phyloP scores from a whole-genome alignment of 768 basidiomycete species.

The Pseudohyphozyma bogoriensis region DNA sequence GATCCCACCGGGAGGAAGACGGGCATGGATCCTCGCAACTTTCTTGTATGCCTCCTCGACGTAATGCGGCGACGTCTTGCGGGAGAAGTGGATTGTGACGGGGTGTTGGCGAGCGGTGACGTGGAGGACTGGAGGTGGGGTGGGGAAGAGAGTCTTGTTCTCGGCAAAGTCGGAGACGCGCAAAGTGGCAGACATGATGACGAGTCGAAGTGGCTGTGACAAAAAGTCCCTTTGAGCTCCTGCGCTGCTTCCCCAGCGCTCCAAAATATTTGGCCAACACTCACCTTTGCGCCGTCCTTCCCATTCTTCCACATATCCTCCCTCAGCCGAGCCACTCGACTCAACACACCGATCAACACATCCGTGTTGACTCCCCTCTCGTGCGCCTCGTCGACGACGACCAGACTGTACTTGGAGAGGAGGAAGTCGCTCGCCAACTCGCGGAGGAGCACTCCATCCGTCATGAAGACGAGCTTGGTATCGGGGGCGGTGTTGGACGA shows the following conservation, averaged over 20 bases:
- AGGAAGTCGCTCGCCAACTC: constrained; percentile 87
- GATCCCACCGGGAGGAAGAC: constrained; percentile 84
- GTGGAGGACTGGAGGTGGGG: constrained; percentile 81
- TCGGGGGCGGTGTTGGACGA: constrained; percentile 81
- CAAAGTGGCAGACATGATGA: constrained; percentile 98
- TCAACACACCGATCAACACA: constrained; percentile 91
- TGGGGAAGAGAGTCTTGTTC: constrained; percentile 67
- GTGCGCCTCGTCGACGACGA: constrained; percentile 96
- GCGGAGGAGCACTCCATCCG: constrained; percentile 88
- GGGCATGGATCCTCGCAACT: constrained; percentile 78
- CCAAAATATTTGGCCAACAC: not conserved
- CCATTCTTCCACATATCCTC: constrained; percentile 80
- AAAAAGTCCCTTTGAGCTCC: too few relatives aligned
- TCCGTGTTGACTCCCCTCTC: constrained; percentile 98
- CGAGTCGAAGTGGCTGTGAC: constrained; percentile 66
- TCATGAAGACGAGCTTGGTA: constrained; percentile 98
- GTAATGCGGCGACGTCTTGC: constrained; percentile 76
- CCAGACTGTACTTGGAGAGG: constrained; percentile 84
- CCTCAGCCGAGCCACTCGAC: constrained; percentile 76
- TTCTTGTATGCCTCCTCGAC: constrained; percentile 84
- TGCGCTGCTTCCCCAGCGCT: not conserved
- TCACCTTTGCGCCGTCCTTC: constrained; percentile 60
- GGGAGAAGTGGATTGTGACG: constrained; percentile 86
- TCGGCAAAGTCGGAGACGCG: constrained; percentile 85
- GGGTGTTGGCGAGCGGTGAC: constrained; percentile 87